Base-by-base conservation (phyloP, 2,329 filamentous ascomycete species). In the Bipolaris gigantea region DNA sequence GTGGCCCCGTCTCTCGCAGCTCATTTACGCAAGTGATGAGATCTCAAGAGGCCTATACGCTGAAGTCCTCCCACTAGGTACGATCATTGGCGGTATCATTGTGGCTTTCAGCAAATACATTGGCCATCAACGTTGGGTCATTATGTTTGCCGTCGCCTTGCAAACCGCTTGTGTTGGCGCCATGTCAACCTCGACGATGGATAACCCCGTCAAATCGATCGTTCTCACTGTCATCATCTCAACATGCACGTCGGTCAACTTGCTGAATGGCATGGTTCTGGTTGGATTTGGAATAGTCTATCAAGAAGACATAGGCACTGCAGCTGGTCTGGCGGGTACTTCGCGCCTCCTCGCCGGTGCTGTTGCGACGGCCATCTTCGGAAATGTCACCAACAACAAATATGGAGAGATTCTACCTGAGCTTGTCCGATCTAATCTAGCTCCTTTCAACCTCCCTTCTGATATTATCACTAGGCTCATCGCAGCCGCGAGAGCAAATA, bases 301-400 rank as follows among this genome's bases (percentile, higher is more conserved):
- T 30, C 67, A 70, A 42, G 63, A 69, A 45, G 65, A 69, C 11
- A 70, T 70, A 32, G 66, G 67, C n/a, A 70, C 66, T 10, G 67
- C 65, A 3, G 66, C 66, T 4, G 67, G 67, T 39, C 62, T 70
- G 1, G 64, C 66, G 2, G 66, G 65, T 25, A 69, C 67, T n/a
- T 64, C 59, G 5, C 63, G 66, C 5, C 58, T 71, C 0, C 65
- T 70, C 18, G 63, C 66, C 23, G 66, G 66, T 15, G 66, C 66
- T 5, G 56, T 70, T 10, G 66, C 67, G 27, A 71, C 65, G 2
- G 66, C 66, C 7, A 69, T 68, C 3, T 69, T 68, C 49, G 56
- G 56, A 39, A 68, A 66, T 30, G 60, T 69, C 0, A 69, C 66
- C 0, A 70, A 67, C 54, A 67, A 68, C 57, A 66, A 67, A 50